Conservation (phyloP, 495 filamentous ascomycete species). For the Letharia columbiana region DNA sequence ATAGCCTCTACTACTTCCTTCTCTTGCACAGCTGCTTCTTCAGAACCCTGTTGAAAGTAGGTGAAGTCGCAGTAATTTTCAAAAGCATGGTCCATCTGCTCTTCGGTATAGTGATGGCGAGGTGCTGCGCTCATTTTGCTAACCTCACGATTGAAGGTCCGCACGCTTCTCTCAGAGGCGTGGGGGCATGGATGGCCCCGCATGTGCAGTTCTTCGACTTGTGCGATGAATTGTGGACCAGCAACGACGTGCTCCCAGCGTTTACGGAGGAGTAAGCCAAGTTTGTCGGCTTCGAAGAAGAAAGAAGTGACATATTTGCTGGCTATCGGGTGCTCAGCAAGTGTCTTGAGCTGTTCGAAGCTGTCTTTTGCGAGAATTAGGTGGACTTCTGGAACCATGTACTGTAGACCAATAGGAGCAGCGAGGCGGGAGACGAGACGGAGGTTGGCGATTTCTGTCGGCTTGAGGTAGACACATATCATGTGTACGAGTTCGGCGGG, state of each 20-base stretch:
- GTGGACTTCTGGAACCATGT: constrained; percentile 3
- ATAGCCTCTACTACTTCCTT: neutral
- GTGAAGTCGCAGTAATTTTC: neutral
- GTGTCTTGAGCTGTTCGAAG: constrained; percentile 4
- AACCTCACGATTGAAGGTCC: neutral
- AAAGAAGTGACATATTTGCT: constrained; percentile 4
- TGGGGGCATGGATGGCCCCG: neutral
- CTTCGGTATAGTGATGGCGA: constrained; percentile 1
- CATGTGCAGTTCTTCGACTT: neutral
- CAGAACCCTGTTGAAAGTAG: neutral
- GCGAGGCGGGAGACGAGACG: neutral
- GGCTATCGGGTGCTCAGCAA: constrained; percentile 4
- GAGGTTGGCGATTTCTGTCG: neutral
- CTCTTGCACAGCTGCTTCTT: neutral
- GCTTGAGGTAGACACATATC: constrained; percentile 9
- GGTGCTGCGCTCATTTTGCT: neutral
- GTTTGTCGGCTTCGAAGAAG: constrained; percentile 6
- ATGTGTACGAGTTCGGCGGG: neutral
- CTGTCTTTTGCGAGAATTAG: constrained; percentile 4
- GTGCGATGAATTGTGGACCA: neutral
- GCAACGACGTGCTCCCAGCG: neutral
- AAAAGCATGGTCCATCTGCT: neutral
- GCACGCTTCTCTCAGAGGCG: neutral
- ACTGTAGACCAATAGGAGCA: neutral
- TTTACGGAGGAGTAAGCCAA: neutral